phyloP scores from a whole-genome alignment of 2,329 filamentous ascomycete genomes.

The Sarocladium kiliense region DNA sequence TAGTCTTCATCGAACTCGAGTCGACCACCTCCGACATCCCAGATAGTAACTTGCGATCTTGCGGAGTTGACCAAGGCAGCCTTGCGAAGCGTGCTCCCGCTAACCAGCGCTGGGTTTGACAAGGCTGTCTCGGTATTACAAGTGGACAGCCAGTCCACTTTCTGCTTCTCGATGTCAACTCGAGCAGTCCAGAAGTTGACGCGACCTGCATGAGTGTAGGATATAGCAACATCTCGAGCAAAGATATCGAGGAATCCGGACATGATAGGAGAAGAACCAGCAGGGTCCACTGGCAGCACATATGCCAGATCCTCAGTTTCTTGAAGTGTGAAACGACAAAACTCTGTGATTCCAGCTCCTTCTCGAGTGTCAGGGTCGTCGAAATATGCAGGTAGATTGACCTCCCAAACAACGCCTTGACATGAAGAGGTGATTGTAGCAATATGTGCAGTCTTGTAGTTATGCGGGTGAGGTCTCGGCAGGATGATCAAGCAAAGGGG shows the following conservation, averaged over 20 bases:
- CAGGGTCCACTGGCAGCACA: conserved; percentile 80
- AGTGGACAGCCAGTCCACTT: conserved; percentile 76
- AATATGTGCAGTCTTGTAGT: conserved; percentile 60
- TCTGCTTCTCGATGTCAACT: conserved; percentile 53
- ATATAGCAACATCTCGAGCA: conserved; percentile 78
- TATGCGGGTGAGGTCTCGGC: conserved; percentile 53
- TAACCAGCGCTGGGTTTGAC: conserved; percentile 67
- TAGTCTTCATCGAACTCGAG: conserved; percentile 78
- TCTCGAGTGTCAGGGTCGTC: conserved; percentile 18
- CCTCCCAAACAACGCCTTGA: conserved; percentile 76
- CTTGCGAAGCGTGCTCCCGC: conserved; percentile 81
- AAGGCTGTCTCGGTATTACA: conserved; percentile 78
- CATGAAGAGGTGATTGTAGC: conserved; percentile 78
- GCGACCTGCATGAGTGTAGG: conserved; percentile 69
- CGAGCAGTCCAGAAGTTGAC: conserved; percentile 83
- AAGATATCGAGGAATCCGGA: conserved; percentile 83
- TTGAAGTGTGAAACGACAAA: conserved; percentile 66
- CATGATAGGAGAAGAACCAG: conserved; percentile 64
- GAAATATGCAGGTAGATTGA: conserved; percentile 52
- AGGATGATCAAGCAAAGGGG: conserved; percentile 76
- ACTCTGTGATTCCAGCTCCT: conserved; percentile 48
- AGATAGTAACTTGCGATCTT: conserved; percentile 76
- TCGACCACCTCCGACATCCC: conserved; percentile 78
- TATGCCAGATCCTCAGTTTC: conserved; percentile 54
- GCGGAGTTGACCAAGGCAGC: conserved; percentile 73